Evolutionary conservation across 306 rosid species (phyloP), one percentile per base, ranked within the genome.

Genomic region (Lupinus albus): DNA sequence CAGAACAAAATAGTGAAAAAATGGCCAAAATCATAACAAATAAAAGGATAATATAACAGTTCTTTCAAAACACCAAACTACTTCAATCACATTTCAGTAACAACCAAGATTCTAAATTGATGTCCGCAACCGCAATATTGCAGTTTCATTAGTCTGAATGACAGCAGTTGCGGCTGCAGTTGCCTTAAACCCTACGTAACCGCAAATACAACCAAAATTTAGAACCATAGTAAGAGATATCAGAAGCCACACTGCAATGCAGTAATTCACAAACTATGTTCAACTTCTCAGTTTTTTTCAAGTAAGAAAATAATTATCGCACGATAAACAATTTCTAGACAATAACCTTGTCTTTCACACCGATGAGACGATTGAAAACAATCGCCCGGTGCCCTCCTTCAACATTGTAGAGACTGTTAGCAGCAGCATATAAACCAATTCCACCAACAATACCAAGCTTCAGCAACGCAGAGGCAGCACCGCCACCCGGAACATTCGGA

Each of bases 371-470:
- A 67, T 86, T 92, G 81, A 89, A 92, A 70, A 92, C 84, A 39
- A 92, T 86, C 36, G 96, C 96, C 6, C 89, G 83, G 71, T 86
- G 92, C 13, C 96, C 89, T 78, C 95, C 96, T 63, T 92, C 95
- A 16, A 89, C 96, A 70, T 89, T 87, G 95, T 87, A 92, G 58
- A 89, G 93, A 84, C 93, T 83, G 68, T 87, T 80, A 30, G 82
- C 6, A 68, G 81, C 87, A 47, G 78, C 89, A 78, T 86, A 89
- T 63, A 79, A 11, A 54, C 89, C 96, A 77, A 89, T 53, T 14
- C 87, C 82, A 49, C 91, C 87, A 56, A 83, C 11, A 66, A 84
- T 2, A 21, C 91, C 93, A 20, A 89, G 47, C 70, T 77, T 81
- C 58, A 84, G 44, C 73, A 87, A 68, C 4, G 86, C 68, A 20